Base-by-base conservation (phyloP, 148 eudicot species). In the Silene conica region DNA sequence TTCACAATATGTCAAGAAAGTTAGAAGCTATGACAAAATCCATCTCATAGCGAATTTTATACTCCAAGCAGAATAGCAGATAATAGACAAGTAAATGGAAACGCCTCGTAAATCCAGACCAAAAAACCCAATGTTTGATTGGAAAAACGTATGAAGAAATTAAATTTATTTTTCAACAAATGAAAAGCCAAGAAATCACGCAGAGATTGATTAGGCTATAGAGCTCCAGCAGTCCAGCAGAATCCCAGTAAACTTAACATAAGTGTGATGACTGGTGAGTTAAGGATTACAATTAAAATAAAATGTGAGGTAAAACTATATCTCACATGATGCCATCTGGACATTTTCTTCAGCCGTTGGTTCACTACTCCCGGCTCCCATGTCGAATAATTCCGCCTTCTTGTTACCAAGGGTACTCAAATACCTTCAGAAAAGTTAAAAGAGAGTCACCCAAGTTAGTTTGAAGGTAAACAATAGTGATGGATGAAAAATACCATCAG, bases 371-470 rank as follows among this genome's bases (percentile, higher is more conserved):
- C 99, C 97, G 50, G 88, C 89, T 74, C 94, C 99, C 89, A 82
- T 84, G 76, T 96, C 99, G 79, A 92, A 96, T 67, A 96, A 88
- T 84, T 96, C 99, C 70, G 87, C 90, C 83, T 88, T 96, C 82
- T 96, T 96, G 80, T 90, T 90, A 41, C 92, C 96, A 81, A 90
- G 89, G 78, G 83, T 87, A 84, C 91, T 96, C 92, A 86, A 82
- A 83, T 92, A 90, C 80, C 99, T 96, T 84, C 67, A 84, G 54
- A 71, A 56, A 69, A 72, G 72, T 31, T 78, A 41, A 76, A 76
- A 55, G 38, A 19, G 55, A 43, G 72, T 52, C 72, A 25, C 22
- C 66, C 26, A 54, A 38, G 68, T 75, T 58, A 19, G 34, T 12
- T 70, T 6, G 38, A 68, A 26, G n/a, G 8, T 25, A 58, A 57